phyloP scores from a whole-genome alignment of 495 filamentous ascomycete genomes.

The Hyaloscypha finlandica region DNA sequence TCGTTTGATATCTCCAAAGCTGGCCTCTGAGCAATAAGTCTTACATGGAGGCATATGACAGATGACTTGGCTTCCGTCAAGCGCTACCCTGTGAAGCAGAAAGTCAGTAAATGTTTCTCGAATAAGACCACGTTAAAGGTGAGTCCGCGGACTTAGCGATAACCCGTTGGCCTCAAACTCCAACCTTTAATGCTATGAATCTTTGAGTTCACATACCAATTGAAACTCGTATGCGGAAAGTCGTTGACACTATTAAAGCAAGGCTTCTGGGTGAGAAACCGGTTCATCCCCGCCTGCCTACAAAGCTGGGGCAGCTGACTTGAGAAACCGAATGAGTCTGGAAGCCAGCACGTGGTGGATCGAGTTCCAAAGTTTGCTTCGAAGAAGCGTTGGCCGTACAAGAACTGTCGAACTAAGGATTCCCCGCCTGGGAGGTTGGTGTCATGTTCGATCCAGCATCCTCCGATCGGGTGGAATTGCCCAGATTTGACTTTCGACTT shows the following conservation, averaged over 20 bases:
- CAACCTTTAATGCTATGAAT: too few species aligned
- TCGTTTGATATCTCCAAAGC: constrained; percentile 75
- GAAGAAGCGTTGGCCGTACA: constrained; percentile 76
- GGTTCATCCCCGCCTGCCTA: constrained; percentile 70
- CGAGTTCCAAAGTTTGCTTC: constrained; percentile 73
- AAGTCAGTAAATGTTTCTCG: constrained; percentile 3
- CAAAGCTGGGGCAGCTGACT: constrained; percentile 74
- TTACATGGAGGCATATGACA: constrained; percentile 78
- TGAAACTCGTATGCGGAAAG: constrained; percentile 81
- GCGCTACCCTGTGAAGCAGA: constrained; percentile 50
- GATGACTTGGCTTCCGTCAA: constrained; percentile 78
- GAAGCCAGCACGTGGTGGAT: constrained; percentile 74
- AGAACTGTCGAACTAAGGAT: constrained; percentile 71
- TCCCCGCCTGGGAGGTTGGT: constrained; percentile 79
- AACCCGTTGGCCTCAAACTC: too few species aligned
- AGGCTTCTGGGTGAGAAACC: constrained; percentile 80
- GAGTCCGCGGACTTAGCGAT: too few species aligned
- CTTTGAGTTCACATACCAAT: constrained; percentile 44
- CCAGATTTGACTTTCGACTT: constrained; percentile 72
- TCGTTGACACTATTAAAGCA: constrained; percentile 73
- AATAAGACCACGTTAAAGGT: too few species aligned
- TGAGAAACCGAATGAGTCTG: constrained; percentile 77
- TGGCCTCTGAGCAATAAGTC: constrained; percentile 70
- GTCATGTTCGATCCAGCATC: constrained; percentile 82
- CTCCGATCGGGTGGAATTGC: constrained; percentile 74